A percentile compares a stretch with the other conserved stretches of the same genome.
phyloP scores from a whole-genome alignment of 257 asterid species.

The Nemophila menziesii region DNA sequence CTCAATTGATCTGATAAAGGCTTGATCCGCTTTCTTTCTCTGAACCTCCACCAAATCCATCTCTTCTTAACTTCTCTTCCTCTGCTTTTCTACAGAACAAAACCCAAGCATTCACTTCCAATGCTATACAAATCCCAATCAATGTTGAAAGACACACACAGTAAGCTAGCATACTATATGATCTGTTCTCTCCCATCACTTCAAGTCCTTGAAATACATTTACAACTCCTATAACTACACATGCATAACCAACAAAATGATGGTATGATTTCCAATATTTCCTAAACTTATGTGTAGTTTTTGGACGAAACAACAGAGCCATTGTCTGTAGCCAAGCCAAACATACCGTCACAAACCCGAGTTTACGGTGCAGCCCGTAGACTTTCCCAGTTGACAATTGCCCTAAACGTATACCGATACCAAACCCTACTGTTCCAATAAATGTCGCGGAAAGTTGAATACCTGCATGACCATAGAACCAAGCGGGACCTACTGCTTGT shows the following conservation, averaged over 20 bases:
- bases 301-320: slow-evolving; percentile 76
- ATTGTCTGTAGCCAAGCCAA: slow-evolving; percentile 78
- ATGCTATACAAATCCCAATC: slow-evolving; percentile 54
- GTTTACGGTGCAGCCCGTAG: slow-evolving; percentile 60
- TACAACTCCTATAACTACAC: slow-evolving; percentile 67
- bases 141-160: slow-evolving; percentile 60
- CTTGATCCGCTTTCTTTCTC: slow-evolving; percentile 47
- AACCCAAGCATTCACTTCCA: slow-evolving; percentile 95
- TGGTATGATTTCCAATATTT: slow-evolving; percentile 94
- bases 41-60: slow-evolving; percentile 54
- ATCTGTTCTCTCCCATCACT: slow-evolving; percentile 47
- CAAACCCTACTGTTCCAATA: slow-evolving; percentile 68
- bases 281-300: slow-evolving; percentile 59
- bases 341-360: slow-evolving; percentile 59
- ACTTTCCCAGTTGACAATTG: slow-evolving; percentile 56
- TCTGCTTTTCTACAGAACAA: slow-evolving; percentile 71
- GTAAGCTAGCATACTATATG: slow-evolving; percentile 44
- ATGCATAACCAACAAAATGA: slow-evolving; percentile 82
- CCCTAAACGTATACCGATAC: slow-evolving; percentile 62
- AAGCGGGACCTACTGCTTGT: slow-evolving; percentile 44
- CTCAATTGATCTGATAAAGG: slow-evolving; percentile 15
- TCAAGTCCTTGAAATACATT: slow-evolving; percentile 84
- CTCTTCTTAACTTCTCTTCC: slow-evolving; percentile 76
- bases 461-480: slow-evolving; percentile 85
- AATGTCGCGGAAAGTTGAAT: slow-evolving; percentile 47